Evolutionary conservation across 2,329 filamentous ascomycete genomes (phyloP), one percentile per base, ranked within the genome.

Genomic region (Claviceps paspali): DNA sequence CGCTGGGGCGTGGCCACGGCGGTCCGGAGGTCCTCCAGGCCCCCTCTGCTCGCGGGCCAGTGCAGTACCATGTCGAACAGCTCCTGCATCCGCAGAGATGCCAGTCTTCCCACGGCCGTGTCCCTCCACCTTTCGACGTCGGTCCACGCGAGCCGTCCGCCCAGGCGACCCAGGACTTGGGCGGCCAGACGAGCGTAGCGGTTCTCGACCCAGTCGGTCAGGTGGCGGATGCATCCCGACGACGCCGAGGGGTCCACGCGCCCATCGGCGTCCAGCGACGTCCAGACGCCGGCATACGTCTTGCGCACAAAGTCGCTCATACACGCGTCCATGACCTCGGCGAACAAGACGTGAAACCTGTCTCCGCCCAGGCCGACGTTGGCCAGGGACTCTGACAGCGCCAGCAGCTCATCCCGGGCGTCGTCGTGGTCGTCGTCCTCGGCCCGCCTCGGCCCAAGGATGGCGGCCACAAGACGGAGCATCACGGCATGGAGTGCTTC

Each of bases 11-110:
- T 77, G 9, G 74, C 80, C 22, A 84, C 71, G 32, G 79, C 76
- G 38, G 77, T 70, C 42, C 79, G 70, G 43, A 88, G 70, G 50
- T 91, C 84, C 22, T 83, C 71, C 3, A 91, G 67, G 1, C 79
- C 84, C 2, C 78, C 77, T 38, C 70, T 66, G 45, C 79, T 84
- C 26, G 68, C 58, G 4, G 82, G 80, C 82, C 82, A 91, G 39
- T 70, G 66, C 40, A 82, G 67, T 32, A 86, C 76, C 50, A 88
- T 86, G 49, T 87, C 80, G 49, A 86, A 88, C 8, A 91, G 63
- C 49, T 85, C 76, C 6, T 70, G 65, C 32, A 80, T 82, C 30
- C 83, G 70, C 33, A 82, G 63, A 14, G 72, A 68, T 2, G 81
- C 82, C 12, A 88, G 65, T 31, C 78, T 70, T 3, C 71, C 72